Evolutionary conservation across 345 rosid genomes (phyloP), one percentile per base, ranked within the genome.

Genomic region (Eucalyptus leucophloia): DNA sequence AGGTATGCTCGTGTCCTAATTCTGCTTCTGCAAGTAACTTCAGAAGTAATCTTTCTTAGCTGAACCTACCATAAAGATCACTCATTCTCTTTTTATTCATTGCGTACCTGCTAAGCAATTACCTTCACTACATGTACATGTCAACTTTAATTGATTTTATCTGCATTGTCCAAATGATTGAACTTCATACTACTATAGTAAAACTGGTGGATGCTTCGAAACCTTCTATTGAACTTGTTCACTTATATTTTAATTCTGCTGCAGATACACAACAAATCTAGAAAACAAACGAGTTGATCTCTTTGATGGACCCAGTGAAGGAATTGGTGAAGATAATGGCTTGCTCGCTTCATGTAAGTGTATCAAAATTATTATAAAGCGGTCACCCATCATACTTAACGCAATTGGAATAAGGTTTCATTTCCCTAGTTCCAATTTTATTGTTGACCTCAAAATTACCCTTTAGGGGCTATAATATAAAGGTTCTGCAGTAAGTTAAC

Each of bases 331-430:
- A 92, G 98, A 96, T 40, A 96, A 98, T 92, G 98, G 93, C 87
- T 93, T 98, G 94, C 89, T 96, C 24, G 99, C 98, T 92, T 97
- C 99, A 87, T 89, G 99, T 98, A 93, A 93, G 98, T 86, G 88
- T 49, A 86, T 60, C 49, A 45, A 50, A 49, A 32, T 54, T 77
- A 21, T 77, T 40, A 77, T 77, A 54, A 77, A 77, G 85, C 17
- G 24, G 47, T 77, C 30, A 40, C 47, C 44, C 85, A 40, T 77
- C 26, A 40, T 77, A 77, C 30, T 37, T 77, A 37, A 77, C 4
- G 30, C 47, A 23, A 77, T 40, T 44, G 13, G 15, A 77, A 24
- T 56, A 56, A 56, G 62, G 2, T 56, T 26, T 24, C 62, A 56
- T 56, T 56, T 56, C 62, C 30, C 30, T 56, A 26, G 62, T 56